Evolutionary conservation across 495 filamentous ascomycete species (phyloP), one percentile per base, ranked within the genome.

Genomic region (Rhypophila decipiens): DNA sequence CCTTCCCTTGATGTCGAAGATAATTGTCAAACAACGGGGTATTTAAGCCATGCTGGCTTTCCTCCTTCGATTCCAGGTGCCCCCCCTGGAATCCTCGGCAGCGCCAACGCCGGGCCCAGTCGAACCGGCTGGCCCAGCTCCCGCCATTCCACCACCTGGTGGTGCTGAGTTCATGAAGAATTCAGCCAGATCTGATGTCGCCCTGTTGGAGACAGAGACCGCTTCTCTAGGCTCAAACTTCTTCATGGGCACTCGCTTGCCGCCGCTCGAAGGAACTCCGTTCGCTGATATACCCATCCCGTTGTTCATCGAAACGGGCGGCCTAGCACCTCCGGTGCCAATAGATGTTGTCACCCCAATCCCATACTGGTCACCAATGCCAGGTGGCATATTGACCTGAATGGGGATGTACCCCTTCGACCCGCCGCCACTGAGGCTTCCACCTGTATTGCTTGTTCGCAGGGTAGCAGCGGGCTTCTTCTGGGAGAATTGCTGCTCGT

Each of bases 151-250:
- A 3, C 50, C 47, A n/a, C 62, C 58, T 20, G 86, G 86, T n/a
- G 88, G 87, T 17, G 76, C 87, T 19, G 84, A 86, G 49, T 83
- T 84, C 34, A 76, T 80, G 12, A 96, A 67, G 63, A 95, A 94
- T 52, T 87, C 84, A 2, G 88, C 87, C 44, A 95, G 65, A 24
- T 90, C 87, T 34, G 78, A 79, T 2, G 86, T 89, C 22, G 73
- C 72, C 51, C 54, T 51, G 49, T 49, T 48, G 34, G 67, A 42
- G 19, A 59, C 43, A 34, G 66, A 66, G 7, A 66, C 58, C 8
- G 76, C 67, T 13, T 79, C 76, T 23, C 76, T 65, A 4, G 76
- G 68, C 55, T 77, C 70, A 44, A 73, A 77, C 44, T 57, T 74
- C 62, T 73, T 79, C 67, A 75, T 74, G 29, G 66, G 63, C 36